Evolutionary conservation across 257 asterid species (phyloP).

Genomic region (Solanum bulbocastanum): DNA sequence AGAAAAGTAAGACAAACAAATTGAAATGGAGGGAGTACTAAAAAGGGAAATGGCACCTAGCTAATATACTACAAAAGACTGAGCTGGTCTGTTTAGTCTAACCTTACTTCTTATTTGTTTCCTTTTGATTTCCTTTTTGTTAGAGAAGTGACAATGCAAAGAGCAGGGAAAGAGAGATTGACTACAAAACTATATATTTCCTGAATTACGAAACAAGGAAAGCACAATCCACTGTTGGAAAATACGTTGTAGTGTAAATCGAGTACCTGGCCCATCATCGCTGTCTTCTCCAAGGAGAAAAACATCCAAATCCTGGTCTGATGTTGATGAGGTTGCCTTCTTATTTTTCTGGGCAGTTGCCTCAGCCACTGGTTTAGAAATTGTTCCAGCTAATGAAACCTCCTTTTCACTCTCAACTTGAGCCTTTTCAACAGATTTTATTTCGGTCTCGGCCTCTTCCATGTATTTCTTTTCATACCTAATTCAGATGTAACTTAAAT

Average conservation of each 20-base stretch:
- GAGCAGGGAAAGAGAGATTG: neutral
- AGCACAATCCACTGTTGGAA: neutral
- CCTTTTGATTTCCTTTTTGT: neutral
- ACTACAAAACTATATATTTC: neutral
- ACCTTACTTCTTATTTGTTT: neutral
- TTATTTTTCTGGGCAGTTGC: conserved; percentile 33
- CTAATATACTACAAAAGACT: neutral
- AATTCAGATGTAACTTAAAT: neutral
- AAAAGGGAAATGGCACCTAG: neutral
- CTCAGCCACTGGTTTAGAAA: conserved; percentile 29
- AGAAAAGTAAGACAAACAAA: neutral
- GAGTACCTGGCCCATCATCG: conserved; percentile 86
- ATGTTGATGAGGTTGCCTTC: conserved; percentile 28
- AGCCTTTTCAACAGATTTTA: conserved; percentile 41
- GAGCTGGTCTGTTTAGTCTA: neutral
- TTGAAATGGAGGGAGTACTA: neutral
- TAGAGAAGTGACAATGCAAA: neutral
- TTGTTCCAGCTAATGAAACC: conserved; percentile 31
- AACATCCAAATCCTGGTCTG: conserved; percentile 93
- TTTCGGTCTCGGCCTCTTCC: conserved; percentile 43
- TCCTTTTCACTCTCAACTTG: conserved; percentile 39
- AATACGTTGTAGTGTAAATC: neutral
- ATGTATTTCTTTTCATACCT: conserved; percentile 70
- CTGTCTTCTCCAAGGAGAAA: conserved; percentile 93
- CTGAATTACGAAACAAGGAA: neutral